These are phyloP conservation scores for Candida insectalens DNA, from an alignment of 805 yeast species.

Conservation along the genomic window DNA sequence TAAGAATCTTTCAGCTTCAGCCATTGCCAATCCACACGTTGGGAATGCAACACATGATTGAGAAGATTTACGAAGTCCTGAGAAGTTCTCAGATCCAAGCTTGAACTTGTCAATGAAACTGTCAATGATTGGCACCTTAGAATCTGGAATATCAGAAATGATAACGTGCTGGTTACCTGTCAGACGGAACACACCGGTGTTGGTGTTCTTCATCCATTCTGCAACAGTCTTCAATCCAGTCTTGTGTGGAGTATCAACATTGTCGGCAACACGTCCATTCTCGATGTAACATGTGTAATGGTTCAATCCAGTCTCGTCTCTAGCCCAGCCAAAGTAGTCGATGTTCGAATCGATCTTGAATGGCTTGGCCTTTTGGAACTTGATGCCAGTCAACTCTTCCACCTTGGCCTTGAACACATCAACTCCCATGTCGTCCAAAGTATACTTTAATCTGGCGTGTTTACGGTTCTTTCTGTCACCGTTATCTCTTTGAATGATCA, in stretches of 20 bases:
- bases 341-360: slow-evolving; percentile 79
- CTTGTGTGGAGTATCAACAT: slow-evolving; percentile 83
- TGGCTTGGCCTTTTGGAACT: slow-evolving; percentile 59
- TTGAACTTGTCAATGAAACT: slow-evolving; percentile 58
- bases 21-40: slow-evolving; percentile 98
- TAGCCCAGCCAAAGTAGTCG: slow-evolving; percentile 90
- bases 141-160: slow-evolving; percentile 58
- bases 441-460: slow-evolving; percentile 95
- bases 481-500: slow-evolving; percentile 88
- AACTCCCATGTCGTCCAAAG: slow-evolving; percentile 89
- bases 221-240: slow-evolving; percentile 79
- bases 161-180: slow-evolving; percentile 95
- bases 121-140: slow-evolving; percentile 55
- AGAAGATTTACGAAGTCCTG: slow-evolving; percentile 80
- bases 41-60: slow-evolving; percentile 98
- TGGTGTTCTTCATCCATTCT: slow-evolving; percentile 43
- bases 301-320: slow-evolving; percentile 73
- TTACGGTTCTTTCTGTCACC: slow-evolving; percentile 96
- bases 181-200: slow-evolving; percentile 80
- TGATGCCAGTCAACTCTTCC: slow-evolving; percentile 73
- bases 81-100: slow-evolving; percentile 61
- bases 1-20: slow-evolving; percentile 89
- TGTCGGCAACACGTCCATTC: slow-evolving; percentile 93
- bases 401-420: slow-evolving; percentile 72
- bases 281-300: slow-evolving; percentile 93